A percentile compares a stretch with the other conserved stretches of the same genome.
Evolutionary conservation across 75 land plant genomes (phyloP).

Genomic region (Selaginella tamariscina): DNA sequence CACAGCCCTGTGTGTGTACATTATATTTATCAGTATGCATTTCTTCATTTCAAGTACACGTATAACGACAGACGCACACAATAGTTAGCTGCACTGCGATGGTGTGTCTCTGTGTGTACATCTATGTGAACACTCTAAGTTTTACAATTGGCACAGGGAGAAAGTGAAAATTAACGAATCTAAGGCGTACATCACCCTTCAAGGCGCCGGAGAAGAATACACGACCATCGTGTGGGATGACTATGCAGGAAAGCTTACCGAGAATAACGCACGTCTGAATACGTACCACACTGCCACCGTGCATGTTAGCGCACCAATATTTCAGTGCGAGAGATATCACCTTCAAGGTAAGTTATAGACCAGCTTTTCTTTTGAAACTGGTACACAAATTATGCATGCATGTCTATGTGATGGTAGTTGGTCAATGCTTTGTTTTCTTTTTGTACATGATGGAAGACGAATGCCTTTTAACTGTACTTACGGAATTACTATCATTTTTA

Average conservation of each 20-base stretch:
- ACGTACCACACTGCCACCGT: slow-evolving; percentile 1
- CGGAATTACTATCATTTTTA: not conserved
- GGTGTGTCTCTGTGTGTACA: too few species aligned
- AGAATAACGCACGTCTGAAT: not conserved
- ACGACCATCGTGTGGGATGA: not conserved
- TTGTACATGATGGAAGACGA: too few species aligned
- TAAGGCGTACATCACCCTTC: not conserved
- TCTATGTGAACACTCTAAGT: too few species aligned
- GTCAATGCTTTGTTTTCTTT: too few species aligned
- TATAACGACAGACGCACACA: too few species aligned
- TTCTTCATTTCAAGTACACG: too few species aligned
- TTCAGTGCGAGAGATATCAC: slow-evolving; percentile 10
- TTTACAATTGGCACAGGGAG: not conserved
- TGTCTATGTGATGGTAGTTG: too few species aligned
- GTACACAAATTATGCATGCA: too few species aligned
- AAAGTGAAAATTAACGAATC: not conserved
- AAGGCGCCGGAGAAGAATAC: not conserved
- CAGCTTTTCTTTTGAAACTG: not conserved
- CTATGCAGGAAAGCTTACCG: not conserved
- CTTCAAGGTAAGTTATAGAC: not conserved
- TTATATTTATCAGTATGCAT: too few species aligned
- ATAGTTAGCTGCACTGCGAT: too few species aligned
- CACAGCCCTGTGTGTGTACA: too few species aligned
- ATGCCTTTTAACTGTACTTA: not conserved
- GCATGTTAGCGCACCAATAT: not conserved